phyloP scores from a whole-genome alignment of 352 stramenopile genomes.

The Pythium apleroticum region DNA sequence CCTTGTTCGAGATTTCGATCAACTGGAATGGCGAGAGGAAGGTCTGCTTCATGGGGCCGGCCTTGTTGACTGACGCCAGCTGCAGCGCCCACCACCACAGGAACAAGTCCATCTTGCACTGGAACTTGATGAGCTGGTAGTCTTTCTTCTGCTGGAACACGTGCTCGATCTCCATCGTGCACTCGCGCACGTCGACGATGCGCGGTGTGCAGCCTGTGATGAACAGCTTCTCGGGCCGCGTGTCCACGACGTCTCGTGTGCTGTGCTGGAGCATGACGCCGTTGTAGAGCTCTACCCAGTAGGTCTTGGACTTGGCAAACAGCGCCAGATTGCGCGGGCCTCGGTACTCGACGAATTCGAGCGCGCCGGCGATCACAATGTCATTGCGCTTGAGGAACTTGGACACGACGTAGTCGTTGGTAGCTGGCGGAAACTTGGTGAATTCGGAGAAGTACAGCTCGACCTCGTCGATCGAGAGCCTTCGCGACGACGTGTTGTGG shows the following conservation, averaged over 20 bases:
- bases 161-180: slow-evolving; percentile 58
- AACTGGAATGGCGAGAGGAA: slow-evolving; percentile 50
- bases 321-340: slow-evolving; percentile 14
- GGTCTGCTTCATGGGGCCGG: slow-evolving; percentile 38
- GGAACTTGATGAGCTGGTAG: slow-evolving; percentile 45
- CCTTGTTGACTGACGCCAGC: slow-evolving; percentile 47
- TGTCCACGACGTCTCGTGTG: slow-evolving; percentile 54
- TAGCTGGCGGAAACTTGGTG: slow-evolving; percentile 23
- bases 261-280: slow-evolving; percentile 64
- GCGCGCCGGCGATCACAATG: slow-evolving; percentile 48
- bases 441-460: slow-evolving; percentile 29
- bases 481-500: slow-evolving; percentile 26
- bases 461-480: slow-evolving; percentile 27
- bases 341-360: slow-evolving; percentile 34
- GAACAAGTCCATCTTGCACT: slow-evolving; percentile 60
- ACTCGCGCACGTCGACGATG: slow-evolving; percentile 54
- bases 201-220: slow-evolving; percentile 43
- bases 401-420: slow-evolving; percentile 24
- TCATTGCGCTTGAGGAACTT: slow-evolving; percentile 50
- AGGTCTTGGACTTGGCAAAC: slow-evolving; percentile 19
- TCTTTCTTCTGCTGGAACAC: slow-evolving; percentile 46
- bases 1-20: slow-evolving; percentile 45
- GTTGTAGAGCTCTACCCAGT: slow-evolving; percentile 71
- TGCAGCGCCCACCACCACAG: slow-evolving; percentile 80
- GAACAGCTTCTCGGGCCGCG: slow-evolving; percentile 43